Evolutionary conservation across 768 basidiomycete genomes (phyloP).

Genomic region (Tephrocybe sp.): DNA sequence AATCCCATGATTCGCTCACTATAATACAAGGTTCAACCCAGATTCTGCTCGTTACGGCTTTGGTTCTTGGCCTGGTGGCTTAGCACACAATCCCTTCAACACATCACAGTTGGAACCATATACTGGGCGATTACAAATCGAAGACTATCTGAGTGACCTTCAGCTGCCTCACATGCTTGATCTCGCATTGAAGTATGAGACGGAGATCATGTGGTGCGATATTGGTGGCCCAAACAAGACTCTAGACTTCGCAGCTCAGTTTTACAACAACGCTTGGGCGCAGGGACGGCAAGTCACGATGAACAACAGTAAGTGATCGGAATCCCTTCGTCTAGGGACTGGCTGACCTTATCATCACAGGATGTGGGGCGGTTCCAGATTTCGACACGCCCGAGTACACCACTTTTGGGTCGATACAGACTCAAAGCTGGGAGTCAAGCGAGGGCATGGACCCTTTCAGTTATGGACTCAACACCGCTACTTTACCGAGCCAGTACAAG

Average conservation of each 20-base stretch:
- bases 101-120: constrained; percentile 49
- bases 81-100: constrained; percentile 53
- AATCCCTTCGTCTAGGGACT: background rate
- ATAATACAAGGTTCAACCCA: constrained; percentile 48
- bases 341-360: constrained; percentile 24
- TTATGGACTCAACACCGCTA: constrained; percentile 48
- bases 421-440: constrained; percentile 54
- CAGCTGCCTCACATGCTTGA: constrained; percentile 53
- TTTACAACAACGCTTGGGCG: constrained; percentile 39
- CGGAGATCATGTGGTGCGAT: constrained; percentile 66
- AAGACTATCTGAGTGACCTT: constrained; percentile 51
- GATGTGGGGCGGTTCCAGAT: constrained; percentile 50
- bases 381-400: constrained; percentile 60
- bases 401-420: constrained; percentile 44
- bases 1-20: background rate
- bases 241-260: constrained; percentile 42
- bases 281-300: constrained; percentile 47
- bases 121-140: constrained; percentile 48
- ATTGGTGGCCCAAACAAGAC: constrained; percentile 53
- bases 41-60: constrained; percentile 53
- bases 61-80: constrained; percentile 49
- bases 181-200: constrained; percentile 44
- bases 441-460: constrained; percentile 59
- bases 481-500: constrained; percentile 44
- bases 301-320: constrained; percentile 28